Base-by-base conservation (phyloP, 805 yeast species). In the Candida multigemmis region DNA sequence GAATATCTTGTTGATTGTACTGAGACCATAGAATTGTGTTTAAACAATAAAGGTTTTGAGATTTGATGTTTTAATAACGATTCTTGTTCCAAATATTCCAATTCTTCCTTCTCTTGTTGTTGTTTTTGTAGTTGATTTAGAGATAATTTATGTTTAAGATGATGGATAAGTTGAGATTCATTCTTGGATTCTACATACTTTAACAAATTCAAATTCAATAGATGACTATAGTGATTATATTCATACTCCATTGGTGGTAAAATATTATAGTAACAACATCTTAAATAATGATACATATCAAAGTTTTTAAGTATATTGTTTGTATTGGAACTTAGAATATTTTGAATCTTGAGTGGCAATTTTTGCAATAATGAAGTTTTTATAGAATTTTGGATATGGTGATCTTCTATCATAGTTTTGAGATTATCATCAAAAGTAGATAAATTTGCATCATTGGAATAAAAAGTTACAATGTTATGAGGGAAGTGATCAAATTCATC, bases 381-480 rank as follows among this genome's bases (percentile, higher is more conserved):
- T 27, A 36, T 50, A 18, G 34, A 41, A 12, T 45, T 21, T n/a
- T 41, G 19, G 5, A 38, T 36, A 24, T 44, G 36, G 19, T 46
- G 38, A 12, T 39, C 50, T n/a, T 48, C 41, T 10, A 58, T 41
- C 7, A 35, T 48, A 3, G 62, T 48, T 14, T 36, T 29, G 18
- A 60, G 26, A 4, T 50, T 42, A 14, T 42, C 33, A 27, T 49
- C 55, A 30, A 61, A 60, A 20, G 46, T 47, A 21, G 52, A 49
- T 28, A 61, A 44, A 30, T 53, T 50, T n/a, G 56, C 42, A 38
- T 61, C 68, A 35, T 61, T 61, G 14, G 65, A 54, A 30, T 41
- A 41, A 6, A 61, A 31, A 12, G 46, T 32, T 17, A 59, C 37
- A 22, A 43, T 39, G 28, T 48, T 48, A 39, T 52, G 59, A 1